A percentile compares a stretch with the other conserved stretches of the same genome.
These are phyloP conservation scores for Vitis hybrid DNA, from an alignment of 177 flowering plant species.

Conservation along the genomic window DNA sequence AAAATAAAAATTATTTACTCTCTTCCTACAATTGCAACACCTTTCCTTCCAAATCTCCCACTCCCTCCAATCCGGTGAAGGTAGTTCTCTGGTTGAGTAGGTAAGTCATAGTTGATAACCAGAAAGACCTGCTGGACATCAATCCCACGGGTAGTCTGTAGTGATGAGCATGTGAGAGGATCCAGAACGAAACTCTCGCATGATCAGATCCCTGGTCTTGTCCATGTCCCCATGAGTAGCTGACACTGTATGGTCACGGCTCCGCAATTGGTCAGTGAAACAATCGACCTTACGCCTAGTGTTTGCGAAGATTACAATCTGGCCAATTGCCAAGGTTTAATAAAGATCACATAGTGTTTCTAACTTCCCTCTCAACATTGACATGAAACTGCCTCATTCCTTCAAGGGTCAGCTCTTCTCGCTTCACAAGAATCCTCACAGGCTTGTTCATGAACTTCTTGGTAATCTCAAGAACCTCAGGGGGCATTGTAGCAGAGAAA, in stretches of 20 bases:
- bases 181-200: slow-evolving; percentile 31
- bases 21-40: slow-evolving; percentile 15
- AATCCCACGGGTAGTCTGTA: slow-evolving; percentile 42
- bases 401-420: slow-evolving; percentile 32
- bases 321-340: slow-evolving; percentile 25
- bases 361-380: slow-evolving; percentile 29
- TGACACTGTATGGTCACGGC: slow-evolving; percentile 32
- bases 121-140: slow-evolving; percentile 42
- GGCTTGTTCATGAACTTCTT: slow-evolving; percentile 36
- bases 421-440: slow-evolving; percentile 32
- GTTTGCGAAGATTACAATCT: slow-evolving; percentile 32
- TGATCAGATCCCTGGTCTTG: slow-evolving; percentile 31
- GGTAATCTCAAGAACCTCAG: slow-evolving; percentile 33
- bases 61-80: slow-evolving; percentile 36
- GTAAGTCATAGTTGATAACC: slow-evolving; percentile 38
- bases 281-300: slow-evolving; percentile 37
- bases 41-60: slow-evolving; percentile 37
- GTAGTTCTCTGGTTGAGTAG: slow-evolving; percentile 36
- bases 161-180: slow-evolving; percentile 37
- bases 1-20: too few species aligned
- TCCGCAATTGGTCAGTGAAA: slow-evolving; percentile 29
- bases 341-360: slow-evolving; percentile 33
- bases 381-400: slow-evolving; percentile 31
- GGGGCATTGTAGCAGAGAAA: slow-evolving; percentile 38
- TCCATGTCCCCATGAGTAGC: slow-evolving; percentile 32